Evolutionary conservation across 768 basidiomycete genomes (phyloP).

Genomic region (Pulveroboletus ravenelii): DNA sequence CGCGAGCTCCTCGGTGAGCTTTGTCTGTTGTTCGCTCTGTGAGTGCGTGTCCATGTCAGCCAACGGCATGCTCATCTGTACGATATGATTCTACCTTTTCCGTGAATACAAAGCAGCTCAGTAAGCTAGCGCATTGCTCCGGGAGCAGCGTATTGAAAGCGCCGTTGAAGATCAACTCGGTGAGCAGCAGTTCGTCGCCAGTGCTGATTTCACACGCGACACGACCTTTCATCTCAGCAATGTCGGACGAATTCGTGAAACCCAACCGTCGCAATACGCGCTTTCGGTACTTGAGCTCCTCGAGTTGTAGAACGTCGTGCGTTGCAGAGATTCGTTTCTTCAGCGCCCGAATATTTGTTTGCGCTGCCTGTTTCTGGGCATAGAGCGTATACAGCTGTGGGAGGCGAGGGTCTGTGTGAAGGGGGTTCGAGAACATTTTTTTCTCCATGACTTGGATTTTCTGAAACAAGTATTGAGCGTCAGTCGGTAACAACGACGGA

Average conservation of each 20-base stretch:
- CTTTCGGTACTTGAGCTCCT: slow-evolving; percentile 94
- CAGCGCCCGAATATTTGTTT: slow-evolving; percentile 64
- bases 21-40: slow-evolving; percentile 81
- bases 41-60: not conserved
- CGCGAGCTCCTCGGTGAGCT: slow-evolving; percentile 90
- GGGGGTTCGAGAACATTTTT: slow-evolving; percentile 72
- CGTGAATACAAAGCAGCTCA: slow-evolving; percentile 96
- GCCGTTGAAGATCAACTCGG: slow-evolving; percentile 96
- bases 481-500: not conserved
- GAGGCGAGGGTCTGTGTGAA: slow-evolving; percentile 75
- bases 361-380: slow-evolving; percentile 66
- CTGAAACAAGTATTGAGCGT: slow-evolving; percentile 33
- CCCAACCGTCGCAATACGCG: slow-evolving; percentile 88
- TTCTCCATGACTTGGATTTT: slow-evolving; percentile 91
- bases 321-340: slow-evolving; percentile 88
- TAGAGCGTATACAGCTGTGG: slow-evolving; percentile 80
- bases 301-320: slow-evolving; percentile 89
- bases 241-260: slow-evolving; percentile 84
- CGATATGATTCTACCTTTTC: slow-evolving; percentile 67
- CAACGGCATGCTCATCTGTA: not conserved
- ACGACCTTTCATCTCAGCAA: slow-evolving; percentile 96
- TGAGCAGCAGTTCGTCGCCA: slow-evolving; percentile 92
- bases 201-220: slow-evolving; percentile 98
- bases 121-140: slow-evolving; percentile 88
- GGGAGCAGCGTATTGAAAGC: slow-evolving; percentile 87